Percentiles rank a stretch among this genome's conserved stretches.
Evolutionary conservation across 345 rosid genomes (phyloP).

Genomic region (Physaria fendleri): DNA sequence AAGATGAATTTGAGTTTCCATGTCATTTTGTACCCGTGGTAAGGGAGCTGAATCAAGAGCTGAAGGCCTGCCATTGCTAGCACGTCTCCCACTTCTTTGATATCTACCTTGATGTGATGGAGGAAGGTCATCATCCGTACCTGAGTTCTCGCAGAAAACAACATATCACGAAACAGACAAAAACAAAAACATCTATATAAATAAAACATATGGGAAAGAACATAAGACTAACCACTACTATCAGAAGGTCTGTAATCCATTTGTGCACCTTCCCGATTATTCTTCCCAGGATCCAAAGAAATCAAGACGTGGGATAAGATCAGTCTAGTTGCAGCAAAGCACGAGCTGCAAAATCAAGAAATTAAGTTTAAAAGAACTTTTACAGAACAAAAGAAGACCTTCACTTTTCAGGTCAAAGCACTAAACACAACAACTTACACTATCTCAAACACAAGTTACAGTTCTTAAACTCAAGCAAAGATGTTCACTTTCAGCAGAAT

Average conservation of each 20-base stretch:
- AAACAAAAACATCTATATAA: neutral
- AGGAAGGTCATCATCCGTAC: constrained; percentile 97
- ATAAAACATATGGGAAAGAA: neutral
- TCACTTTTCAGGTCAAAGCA: neutral
- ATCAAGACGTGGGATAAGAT: constrained; percentile 4
- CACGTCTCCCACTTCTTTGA: constrained; percentile 60
- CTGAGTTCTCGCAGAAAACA: constrained; percentile 38
- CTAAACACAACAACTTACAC: neutral
- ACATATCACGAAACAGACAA: neutral
- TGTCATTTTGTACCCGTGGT: constrained; percentile 66
- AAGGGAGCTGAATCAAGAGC: constrained; percentile 47
- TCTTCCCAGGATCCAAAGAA: constrained; percentile 6
- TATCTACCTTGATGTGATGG: constrained; percentile 87
- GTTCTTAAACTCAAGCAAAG: constrained; percentile 12
- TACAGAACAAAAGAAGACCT: neutral
- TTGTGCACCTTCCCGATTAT: constrained; percentile 2
- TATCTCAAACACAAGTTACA: neutral
- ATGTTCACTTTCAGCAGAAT: no score
- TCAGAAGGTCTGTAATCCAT: constrained; percentile 65
- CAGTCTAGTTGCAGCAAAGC: constrained; percentile 5
- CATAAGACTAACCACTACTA: constrained; percentile 72
- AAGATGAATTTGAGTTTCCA: constrained; percentile 88
- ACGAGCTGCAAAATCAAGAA: constrained; percentile 21
- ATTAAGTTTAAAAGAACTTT: neutral
- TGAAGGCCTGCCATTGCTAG: constrained; percentile 85